Evolutionary conservation across 768 basidiomycete species (phyloP).

Genomic region (Dioszegia aurantiaca): DNA sequence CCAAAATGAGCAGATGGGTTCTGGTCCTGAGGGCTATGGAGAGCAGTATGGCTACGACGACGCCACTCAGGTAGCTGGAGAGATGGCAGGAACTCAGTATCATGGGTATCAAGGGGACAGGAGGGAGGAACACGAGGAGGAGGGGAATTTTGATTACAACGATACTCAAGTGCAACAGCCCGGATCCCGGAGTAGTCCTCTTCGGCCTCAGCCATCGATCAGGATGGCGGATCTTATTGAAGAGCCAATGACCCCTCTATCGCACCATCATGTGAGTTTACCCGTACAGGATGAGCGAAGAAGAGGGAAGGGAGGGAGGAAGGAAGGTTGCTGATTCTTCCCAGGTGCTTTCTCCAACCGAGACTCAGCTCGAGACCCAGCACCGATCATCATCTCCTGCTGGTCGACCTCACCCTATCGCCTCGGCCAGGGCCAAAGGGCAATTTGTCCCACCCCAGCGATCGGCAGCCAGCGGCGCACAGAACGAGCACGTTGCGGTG

Average conservation of each 20-base stretch:
- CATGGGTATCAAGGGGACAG: too few species aligned
- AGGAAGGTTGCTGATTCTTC: not conserved
- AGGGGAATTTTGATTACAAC: not conserved
- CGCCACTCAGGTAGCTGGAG: too few species aligned
- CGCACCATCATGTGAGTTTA: not conserved
- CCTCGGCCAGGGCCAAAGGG: not conserved
- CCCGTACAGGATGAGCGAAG: not conserved
- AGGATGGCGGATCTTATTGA: slow-evolving; percentile 1
- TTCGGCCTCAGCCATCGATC: not conserved
- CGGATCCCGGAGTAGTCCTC: not conserved
- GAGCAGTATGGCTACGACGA: too few species aligned
- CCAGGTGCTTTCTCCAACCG: too few species aligned
- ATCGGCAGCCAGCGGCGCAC: too few species aligned
- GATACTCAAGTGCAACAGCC: too few species aligned
- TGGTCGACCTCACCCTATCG: not conserved
- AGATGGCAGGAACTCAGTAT: too few species aligned
- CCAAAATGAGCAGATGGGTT: too few species aligned
- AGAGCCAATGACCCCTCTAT: not conserved
- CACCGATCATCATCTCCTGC: not conserved
- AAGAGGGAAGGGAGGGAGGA: not conserved
- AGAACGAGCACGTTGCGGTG: too few species aligned
- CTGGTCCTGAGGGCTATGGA: too few species aligned
- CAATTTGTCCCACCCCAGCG: slow-evolving; percentile 1
- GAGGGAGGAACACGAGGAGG: not conserved
- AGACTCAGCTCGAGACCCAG: not conserved